A percentile compares a stretch with the other conserved stretches of the same genome.
Evolutionary conservation across 192 early-diverging fungal genomes (phyloP).

Genomic region (Dissophora ornata): DNA sequence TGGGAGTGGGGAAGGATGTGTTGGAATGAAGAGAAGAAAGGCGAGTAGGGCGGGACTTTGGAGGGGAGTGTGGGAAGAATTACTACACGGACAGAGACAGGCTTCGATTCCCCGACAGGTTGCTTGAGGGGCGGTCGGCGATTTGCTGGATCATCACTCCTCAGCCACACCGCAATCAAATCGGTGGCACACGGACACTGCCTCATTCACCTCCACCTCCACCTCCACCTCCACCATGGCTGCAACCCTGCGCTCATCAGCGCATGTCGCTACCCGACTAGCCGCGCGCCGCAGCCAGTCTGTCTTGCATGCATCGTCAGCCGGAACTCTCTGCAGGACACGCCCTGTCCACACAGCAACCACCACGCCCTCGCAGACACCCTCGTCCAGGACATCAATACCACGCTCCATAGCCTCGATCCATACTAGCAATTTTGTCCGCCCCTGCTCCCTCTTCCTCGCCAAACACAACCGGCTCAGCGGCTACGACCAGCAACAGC

Average conservation of each 20-base stretch:
- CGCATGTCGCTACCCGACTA: not conserved
- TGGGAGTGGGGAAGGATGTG: conserved; percentile 3
- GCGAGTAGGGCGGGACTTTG: not conserved
- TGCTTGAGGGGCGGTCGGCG: no score
- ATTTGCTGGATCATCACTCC: no score
- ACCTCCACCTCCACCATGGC: not conserved
- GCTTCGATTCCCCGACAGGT: no score
- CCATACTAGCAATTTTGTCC: conserved; percentile 3
- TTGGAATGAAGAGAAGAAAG: conserved; percentile 4
- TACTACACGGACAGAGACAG: no score
- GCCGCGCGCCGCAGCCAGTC: not conserved
- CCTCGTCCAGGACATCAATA: not conserved
- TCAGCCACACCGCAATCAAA: no score
- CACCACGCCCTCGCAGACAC: not conserved
- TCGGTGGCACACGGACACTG: no score
- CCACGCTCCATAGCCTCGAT: not conserved
- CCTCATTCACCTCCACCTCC: not conserved
- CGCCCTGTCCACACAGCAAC: not conserved
- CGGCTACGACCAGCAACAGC: not conserved
- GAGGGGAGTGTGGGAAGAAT: conserved; percentile 26
- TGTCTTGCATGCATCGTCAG: not conserved
- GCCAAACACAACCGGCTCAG: not conserved
- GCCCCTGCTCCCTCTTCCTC: not conserved
- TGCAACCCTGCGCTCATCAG: conserved; percentile 15
- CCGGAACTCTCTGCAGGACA: not conserved